These are phyloP conservation scores for Aspergillus intermedius DNA, from an alignment of 2,329 filamentous ascomycete species.

Conservation along the genomic window DNA sequence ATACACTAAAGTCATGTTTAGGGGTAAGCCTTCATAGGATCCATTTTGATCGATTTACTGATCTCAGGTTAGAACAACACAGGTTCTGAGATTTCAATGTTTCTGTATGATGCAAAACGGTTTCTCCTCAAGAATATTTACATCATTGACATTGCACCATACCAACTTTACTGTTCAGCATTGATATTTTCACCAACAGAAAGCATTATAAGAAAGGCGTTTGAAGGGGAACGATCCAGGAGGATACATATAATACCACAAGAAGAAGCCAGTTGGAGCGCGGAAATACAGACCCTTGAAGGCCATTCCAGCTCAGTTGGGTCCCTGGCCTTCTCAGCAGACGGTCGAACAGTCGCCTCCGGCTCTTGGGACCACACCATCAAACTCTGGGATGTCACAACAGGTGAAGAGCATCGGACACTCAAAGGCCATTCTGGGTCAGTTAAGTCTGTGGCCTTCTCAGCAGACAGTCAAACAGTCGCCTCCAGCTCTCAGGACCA, in stretches of 20 bases:
- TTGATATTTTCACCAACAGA: background rate
- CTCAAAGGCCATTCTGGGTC: slow-evolving; percentile 8
- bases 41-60: background rate
- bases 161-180: background rate
- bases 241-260: background rate
- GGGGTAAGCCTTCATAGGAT: slow-evolving; percentile 3
- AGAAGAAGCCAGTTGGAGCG: slow-evolving; percentile 9
- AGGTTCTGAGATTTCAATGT: slow-evolving; percentile 4
- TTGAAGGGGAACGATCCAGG: background rate
- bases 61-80: background rate
- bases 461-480: slow-evolving; percentile 12
- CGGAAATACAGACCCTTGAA: slow-evolving; percentile 19
- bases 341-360: slow-evolving; percentile 4
- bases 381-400: slow-evolving; percentile 8
- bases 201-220: background rate
- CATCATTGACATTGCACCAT: slow-evolving; percentile 20
- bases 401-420: slow-evolving; percentile 5
- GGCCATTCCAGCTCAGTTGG: slow-evolving; percentile 9
- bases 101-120: slow-evolving; percentile 22
- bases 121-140: slow-evolving; percentile 20
- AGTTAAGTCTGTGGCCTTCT: slow-evolving; percentile 14
- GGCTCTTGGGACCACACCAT: slow-evolving; percentile 8
- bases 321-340: slow-evolving; percentile 20
- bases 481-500: slow-evolving; percentile 15
- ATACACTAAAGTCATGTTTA: slow-evolving; percentile 9